Evolutionary conservation across 1,284 basidiomycete species (phyloP).

Genomic region (Gymnopus androsaceus): DNA sequence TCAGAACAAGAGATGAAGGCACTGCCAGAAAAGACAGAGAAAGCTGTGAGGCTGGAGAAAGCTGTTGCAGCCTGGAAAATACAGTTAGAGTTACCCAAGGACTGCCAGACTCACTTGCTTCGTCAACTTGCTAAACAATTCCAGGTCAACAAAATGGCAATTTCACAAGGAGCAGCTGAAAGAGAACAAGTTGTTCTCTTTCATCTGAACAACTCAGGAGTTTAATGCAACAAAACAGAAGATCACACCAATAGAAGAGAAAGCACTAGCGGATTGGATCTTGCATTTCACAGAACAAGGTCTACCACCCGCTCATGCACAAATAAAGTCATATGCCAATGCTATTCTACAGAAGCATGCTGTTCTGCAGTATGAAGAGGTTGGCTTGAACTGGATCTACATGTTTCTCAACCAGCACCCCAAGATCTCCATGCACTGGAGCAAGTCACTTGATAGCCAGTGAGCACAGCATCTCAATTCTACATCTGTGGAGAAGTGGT

Average conservation of each 20-base stretch:
- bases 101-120: no score
- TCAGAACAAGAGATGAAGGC: no score
- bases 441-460: slow-evolving; percentile 20
- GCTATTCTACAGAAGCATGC: background rate
- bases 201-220: slow-evolving; percentile 1
- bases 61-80: no score
- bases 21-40: no score
- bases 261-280: slow-evolving; percentile 7
- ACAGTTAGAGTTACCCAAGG: no score
- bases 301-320: background rate
- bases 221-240: slow-evolving; percentile 8
- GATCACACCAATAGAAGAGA: slow-evolving; percentile 4
- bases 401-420: background rate
- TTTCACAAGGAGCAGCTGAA: background rate
- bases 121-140: background rate
- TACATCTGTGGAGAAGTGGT: slow-evolving; percentile 21
- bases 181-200: no score
- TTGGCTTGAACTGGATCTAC: slow-evolving; percentile 8
- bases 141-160: background rate
- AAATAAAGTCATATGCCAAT: slow-evolving; percentile 8
- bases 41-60: no score
- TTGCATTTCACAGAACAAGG: background rate
- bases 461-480: slow-evolving; percentile 20
- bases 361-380: background rate
- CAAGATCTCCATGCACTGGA: slow-evolving; percentile 20